Conservation (phyloP, 2,329 filamentous ascomycete genomes). For the Verticillium longisporum region DNA sequence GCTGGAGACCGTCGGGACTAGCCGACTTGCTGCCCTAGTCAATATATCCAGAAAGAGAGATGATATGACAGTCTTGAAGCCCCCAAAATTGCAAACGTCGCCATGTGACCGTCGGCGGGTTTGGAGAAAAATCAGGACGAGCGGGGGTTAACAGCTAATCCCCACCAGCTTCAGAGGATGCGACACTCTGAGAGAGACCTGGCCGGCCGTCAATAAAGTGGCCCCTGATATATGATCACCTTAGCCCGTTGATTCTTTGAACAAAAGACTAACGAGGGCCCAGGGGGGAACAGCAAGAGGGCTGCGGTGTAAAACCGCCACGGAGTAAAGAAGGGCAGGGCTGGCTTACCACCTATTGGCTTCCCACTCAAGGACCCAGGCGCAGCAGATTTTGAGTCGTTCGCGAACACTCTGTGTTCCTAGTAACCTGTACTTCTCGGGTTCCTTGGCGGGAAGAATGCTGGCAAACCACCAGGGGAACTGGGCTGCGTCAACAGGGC, state of each 20-base stretch:
- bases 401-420: slow-evolving; percentile 69
- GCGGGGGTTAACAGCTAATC: background rate
- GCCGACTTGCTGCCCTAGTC: too few species aligned
- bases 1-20: too few species aligned
- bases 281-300: background rate
- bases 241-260: slow-evolving; percentile 13
- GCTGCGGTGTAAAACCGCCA: background rate
- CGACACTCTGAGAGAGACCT: slow-evolving; percentile 14
- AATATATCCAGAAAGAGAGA: too few species aligned
- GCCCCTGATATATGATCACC: slow-evolving; percentile 8
- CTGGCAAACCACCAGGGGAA: slow-evolving; percentile 92
- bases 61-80: too few species aligned
- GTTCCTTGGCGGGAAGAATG: slow-evolving; percentile 68
- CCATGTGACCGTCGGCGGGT: too few species aligned
- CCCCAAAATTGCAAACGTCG: too few species aligned
- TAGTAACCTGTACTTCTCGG: slow-evolving; percentile 73
- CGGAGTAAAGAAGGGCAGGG: background rate
- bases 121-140: background rate
- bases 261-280: slow-evolving; percentile 8
- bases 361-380: slow-evolving; percentile 71
- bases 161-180: slow-evolving; percentile 10
- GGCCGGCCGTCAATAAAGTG: slow-evolving; percentile 12
- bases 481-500: slow-evolving; percentile 65
- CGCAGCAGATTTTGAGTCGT: slow-evolving; percentile 73
- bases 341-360: slow-evolving; percentile 61